These are phyloP conservation scores for Rosa rugosa DNA, from an alignment of 306 rosid species.

Conservation along the genomic window DNA sequence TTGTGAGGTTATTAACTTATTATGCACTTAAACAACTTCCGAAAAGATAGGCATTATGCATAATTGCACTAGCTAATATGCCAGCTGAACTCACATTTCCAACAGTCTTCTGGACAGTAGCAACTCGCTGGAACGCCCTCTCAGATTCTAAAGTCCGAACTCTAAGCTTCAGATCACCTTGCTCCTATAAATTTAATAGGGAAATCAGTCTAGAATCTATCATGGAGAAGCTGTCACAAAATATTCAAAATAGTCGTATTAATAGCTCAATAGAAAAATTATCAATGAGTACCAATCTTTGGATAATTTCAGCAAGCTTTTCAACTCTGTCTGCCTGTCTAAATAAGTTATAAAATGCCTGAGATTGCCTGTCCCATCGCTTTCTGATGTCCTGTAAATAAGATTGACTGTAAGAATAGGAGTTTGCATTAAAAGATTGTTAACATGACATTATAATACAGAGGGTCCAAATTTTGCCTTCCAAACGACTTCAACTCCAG, in stretches of 20 bases:
- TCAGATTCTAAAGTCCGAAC: constrained; percentile 97
- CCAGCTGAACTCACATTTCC: constrained; percentile 75
- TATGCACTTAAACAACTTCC: not conserved
- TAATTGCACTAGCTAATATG: constrained; percentile 19
- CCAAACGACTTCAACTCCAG: constrained; percentile 88
- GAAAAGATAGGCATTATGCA: not conserved
- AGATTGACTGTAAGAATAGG: constrained; percentile 33
- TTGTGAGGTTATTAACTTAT: not conserved
- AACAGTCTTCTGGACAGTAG: constrained; percentile 81
- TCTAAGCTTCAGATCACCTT: constrained; percentile 97
- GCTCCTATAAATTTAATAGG: constrained; percentile 61
- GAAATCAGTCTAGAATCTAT: constrained; percentile 19
- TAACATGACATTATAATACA: constrained; percentile 20
- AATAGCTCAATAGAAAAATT: constrained; percentile 2
- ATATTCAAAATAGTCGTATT: constrained; percentile 24
- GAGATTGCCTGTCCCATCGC: constrained; percentile 90
- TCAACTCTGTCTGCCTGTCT: constrained; percentile 98
- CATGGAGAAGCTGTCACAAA: constrained; percentile 25
- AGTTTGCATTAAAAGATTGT: constrained; percentile 19
- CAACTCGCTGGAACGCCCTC: constrained; percentile 97
- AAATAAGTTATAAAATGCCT: constrained; percentile 88
- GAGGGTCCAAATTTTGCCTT: constrained; percentile 50
- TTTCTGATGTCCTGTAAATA: constrained; percentile 68
- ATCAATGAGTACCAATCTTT: constrained; percentile 57
- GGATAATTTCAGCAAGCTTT: constrained; percentile 84